Evolutionary conservation across 331 rosid genomes (phyloP), one percentile per base, ranked within the genome.

Genomic region (Malus hybrid): DNA sequence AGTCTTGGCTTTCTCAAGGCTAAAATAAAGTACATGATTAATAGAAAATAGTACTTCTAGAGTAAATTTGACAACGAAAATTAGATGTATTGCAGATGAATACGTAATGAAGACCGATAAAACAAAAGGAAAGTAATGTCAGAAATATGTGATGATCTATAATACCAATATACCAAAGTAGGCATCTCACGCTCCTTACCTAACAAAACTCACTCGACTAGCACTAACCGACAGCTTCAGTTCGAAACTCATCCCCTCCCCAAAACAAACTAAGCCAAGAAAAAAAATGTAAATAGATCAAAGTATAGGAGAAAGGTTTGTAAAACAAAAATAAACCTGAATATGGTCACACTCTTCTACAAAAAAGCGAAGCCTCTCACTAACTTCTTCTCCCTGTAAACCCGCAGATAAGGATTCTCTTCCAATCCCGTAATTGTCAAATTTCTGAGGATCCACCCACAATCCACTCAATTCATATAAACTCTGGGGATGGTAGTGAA

Each of bases 271-370:
- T 14, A 62, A 70, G 39, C 48, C 30, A 70, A 42, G 30, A 36
- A 4, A 53, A 26, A 5, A 62, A 6, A 28, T 6, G 19, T 24
- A 58, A 58, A 58, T 58, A 22, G 12, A 3, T 22, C 39, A 28
- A 62, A 62, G 66, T 29, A 53, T 10, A 55, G 34, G 6, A 10
- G 15, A 56, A 71, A 5, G 1, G 24, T 28, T 15, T 68, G 42
- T 15, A 20, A 5, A 5, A 68, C 48, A 8, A 32, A 58, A 26
- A 63, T 4, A 71, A 78, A 91, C 98, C 92, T 89, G 98, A 68
- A 91, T 80, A 78, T 91, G 87, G 77, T 93, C 98, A 83, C 94
- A 88, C 85, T 93, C 98, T 84, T 91, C 98, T 16, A 89, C 90
- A 56, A 89, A 93, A 83, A 88, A 88, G n/a, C 97, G 91, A 84